A percentile compares a stretch with the other conserved stretches of the same genome.
Evolutionary conservation across 495 filamentous ascomycete species (phyloP).

Genomic region (Neurospora sp.): DNA sequence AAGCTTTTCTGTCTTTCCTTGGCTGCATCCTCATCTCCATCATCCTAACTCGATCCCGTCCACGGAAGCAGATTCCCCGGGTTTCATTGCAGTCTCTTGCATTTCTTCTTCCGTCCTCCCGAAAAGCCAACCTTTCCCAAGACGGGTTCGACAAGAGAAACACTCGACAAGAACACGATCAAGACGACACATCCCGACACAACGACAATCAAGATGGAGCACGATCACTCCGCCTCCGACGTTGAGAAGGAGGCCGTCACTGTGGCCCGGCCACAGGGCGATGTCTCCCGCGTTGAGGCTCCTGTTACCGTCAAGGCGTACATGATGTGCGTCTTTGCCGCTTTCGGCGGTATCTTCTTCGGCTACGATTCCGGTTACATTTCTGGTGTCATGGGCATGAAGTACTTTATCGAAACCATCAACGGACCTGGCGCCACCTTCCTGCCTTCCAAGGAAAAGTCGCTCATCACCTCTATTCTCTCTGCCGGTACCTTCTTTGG

Average conservation of each 20-base stretch:
- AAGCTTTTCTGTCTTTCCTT: not conserved
- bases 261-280: conserved; percentile 12
- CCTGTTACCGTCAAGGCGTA: conserved; percentile 57
- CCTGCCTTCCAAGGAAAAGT: conserved; percentile 35
- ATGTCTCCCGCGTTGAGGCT: conserved; percentile 45
- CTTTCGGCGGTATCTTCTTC: conserved; percentile 60
- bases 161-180: not conserved
- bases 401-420: conserved; percentile 41
- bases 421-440: conserved; percentile 24
- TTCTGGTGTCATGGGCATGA: conserved; percentile 47
- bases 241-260: conserved; percentile 5
- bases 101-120: not conserved
- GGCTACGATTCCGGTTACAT: conserved; percentile 58
- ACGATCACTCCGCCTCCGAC: conserved; percentile 10
- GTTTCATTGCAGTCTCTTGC: not conserved
- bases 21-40: not conserved
- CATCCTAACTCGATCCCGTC: not conserved
- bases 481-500: conserved; percentile 53
- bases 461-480: conserved; percentile 64
- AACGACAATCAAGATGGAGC: not conserved
- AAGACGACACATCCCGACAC: not conserved
- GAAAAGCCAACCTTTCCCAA: not conserved
- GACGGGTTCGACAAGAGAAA: not conserved
- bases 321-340: conserved; percentile 56
- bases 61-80: not conserved